A percentile compares a stretch with the other conserved stretches of the same genome.
phyloP scores from a whole-genome alignment of 2,329 filamentous ascomycete species.

The Anisogramma anomala region DNA sequence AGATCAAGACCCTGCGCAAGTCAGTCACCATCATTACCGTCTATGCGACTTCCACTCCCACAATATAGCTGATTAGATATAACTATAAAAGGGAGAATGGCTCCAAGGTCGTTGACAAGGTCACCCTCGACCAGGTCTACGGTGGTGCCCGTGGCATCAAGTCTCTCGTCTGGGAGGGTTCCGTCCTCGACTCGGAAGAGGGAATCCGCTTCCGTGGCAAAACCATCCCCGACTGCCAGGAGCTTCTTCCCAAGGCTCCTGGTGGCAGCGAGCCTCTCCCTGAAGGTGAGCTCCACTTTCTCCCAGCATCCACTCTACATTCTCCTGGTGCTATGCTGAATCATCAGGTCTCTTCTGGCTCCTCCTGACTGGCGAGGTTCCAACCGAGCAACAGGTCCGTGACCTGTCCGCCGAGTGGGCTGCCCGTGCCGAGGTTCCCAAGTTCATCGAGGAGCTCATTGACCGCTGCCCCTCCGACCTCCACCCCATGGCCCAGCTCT shows the following conservation, averaged over 20 bases:
- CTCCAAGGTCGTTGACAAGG: slow-evolving; percentile 90
- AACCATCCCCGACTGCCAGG: slow-evolving; percentile 98
- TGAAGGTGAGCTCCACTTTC: slow-evolving; percentile 52
- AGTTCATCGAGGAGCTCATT: slow-evolving; percentile 98
- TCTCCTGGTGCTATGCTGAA: neutral
- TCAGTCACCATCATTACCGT: slow-evolving; percentile 35
- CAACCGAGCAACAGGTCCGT: slow-evolving; percentile 94
- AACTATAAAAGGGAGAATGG: slow-evolving; percentile 65
- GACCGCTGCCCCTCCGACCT: slow-evolving; percentile 98
- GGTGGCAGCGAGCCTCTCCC: slow-evolving; percentile 95
- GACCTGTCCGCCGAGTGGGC: slow-evolving; percentile 98
- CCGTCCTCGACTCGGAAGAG: slow-evolving; percentile 95
- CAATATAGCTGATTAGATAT: slow-evolving; percentile 18
- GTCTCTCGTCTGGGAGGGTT: slow-evolving; percentile 96
- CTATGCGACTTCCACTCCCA: slow-evolving; percentile 9
- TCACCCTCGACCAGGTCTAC: slow-evolving; percentile 98
- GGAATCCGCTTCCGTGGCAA: slow-evolving; percentile 98
- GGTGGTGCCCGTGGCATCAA: slow-evolving; percentile 99
- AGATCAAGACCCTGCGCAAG: slow-evolving; percentile 96
- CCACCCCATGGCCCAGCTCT: slow-evolving; percentile 99
- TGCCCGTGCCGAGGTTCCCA: slow-evolving; percentile 89
- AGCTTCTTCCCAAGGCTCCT: slow-evolving; percentile 91
- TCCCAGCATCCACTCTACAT: neutral
- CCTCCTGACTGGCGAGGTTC: slow-evolving; percentile 94
- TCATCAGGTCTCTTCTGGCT: slow-evolving; percentile 90